Evolutionary conservation across 2,329 filamentous ascomycete species (phyloP).

Genomic region (Cladosporium sp.): DNA sequence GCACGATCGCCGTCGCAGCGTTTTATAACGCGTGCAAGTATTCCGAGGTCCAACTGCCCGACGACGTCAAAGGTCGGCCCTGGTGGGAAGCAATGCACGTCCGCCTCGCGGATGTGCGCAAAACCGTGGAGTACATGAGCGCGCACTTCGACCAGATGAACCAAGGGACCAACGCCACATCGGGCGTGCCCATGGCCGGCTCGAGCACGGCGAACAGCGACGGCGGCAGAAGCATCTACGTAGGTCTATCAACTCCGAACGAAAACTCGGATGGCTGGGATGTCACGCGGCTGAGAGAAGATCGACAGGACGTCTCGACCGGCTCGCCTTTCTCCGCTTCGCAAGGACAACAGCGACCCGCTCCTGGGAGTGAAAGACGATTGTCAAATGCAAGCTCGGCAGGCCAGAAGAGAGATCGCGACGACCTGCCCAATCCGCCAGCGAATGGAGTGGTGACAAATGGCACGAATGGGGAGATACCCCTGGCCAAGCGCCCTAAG

Average conservation of each 20-base stretch:
- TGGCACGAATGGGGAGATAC: slow-evolving; percentile 7
- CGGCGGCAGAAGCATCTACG: slow-evolving; percentile 41
- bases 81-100: slow-evolving; percentile 86
- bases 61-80: slow-evolving; percentile 68
- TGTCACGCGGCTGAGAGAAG: slow-evolving; percentile 27
- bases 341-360: slow-evolving; percentile 15
- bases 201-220: slow-evolving; percentile 30
- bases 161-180: slow-evolving; percentile 24
- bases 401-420: slow-evolving; percentile 28
- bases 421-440: slow-evolving; percentile 17
- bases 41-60: slow-evolving; percentile 65
- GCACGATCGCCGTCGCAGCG: slow-evolving; percentile 77
- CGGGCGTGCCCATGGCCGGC: background rate
- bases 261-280: slow-evolving; percentile 31
- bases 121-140: slow-evolving; percentile 72
- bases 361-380: slow-evolving; percentile 28
- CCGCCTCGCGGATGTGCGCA: slow-evolving; percentile 63
- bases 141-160: slow-evolving; percentile 45
- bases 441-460: slow-evolving; percentile 18
- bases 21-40: slow-evolving; percentile 83
- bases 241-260: slow-evolving; percentile 38
- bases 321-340: slow-evolving; percentile 19
- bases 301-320: slow-evolving; percentile 17
- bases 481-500: slow-evolving; percentile 11
- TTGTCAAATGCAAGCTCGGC: slow-evolving; percentile 27